Evolutionary conservation across 2,329 filamentous ascomycete genomes (phyloP).

Genomic region (Blastomyces percursus): DNA sequence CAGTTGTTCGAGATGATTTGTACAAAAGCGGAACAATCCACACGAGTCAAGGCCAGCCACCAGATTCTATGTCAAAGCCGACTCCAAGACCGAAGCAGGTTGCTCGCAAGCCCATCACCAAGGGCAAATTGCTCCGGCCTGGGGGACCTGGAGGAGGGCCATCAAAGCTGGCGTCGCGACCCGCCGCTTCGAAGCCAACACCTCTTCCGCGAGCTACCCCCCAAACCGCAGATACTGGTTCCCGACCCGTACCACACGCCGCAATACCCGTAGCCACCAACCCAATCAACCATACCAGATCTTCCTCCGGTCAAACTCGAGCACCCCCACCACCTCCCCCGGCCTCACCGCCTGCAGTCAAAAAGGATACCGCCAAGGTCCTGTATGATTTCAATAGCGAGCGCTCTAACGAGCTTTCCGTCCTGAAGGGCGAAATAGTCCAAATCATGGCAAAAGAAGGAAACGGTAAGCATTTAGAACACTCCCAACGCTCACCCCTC

Average conservation of each 20-base stretch:
- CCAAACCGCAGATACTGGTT: constrained; percentile 24
- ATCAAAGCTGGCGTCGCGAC: constrained; percentile 53
- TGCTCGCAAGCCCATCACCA: constrained; percentile 79
- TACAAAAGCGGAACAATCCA: constrained; percentile 94
- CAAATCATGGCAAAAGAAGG: constrained; percentile 88
- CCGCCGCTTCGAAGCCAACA: constrained; percentile 29
- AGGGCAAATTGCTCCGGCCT: constrained; percentile 81
- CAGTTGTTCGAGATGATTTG: constrained; percentile 58
- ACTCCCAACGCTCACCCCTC: background rate
- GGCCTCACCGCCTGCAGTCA: constrained; percentile 46
- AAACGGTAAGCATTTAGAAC: constrained; percentile 57
- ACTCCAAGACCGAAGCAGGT: constrained; percentile 82
- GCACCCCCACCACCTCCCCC: constrained; percentile 57
- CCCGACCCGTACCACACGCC: constrained; percentile 41
- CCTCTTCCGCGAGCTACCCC: constrained; percentile 21
- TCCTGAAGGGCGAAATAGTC: constrained; percentile 69
- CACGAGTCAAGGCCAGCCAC: constrained; percentile 70
- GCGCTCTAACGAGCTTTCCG: constrained; percentile 71
- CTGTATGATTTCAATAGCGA: constrained; percentile 86
- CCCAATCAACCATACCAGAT: constrained; percentile 41
- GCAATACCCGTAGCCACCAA: constrained; percentile 24
- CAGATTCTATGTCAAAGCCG: constrained; percentile 69
- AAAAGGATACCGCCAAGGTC: constrained; percentile 74
- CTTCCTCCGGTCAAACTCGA: constrained; percentile 45
- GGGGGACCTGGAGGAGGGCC: constrained; percentile 75